Evolutionary conservation across 1,284 basidiomycete species (phyloP), one percentile per base, ranked within the genome.

Genomic region (Cutaneotrichosporon sp.): DNA sequence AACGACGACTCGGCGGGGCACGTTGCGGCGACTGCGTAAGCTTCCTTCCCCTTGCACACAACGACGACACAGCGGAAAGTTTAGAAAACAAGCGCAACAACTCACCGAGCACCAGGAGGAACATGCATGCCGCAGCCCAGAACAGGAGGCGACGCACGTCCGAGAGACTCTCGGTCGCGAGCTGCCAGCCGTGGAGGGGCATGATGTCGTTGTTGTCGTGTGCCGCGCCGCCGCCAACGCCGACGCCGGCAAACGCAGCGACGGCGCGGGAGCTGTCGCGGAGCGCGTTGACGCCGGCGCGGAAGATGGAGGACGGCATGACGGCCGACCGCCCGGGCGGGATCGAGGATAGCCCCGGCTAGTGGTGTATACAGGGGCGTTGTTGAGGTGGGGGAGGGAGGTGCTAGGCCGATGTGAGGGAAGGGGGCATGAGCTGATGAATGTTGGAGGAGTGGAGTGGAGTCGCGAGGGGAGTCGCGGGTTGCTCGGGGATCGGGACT

Each of bases 1-100:
- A 97, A 97, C 3, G 92, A 93, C 50, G 87, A 86, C 80, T 97
- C 93, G 59, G 88, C 87, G 18, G 95, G 95, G 77, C 95, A 97
- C 45, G 92, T 92, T 77, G 93, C 86, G 82, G 94, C 94, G 51
- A 94, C 95, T 95, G 77, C 14, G 51, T 20, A 54, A 42, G 38
- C 16, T 29, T 24, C 25, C 11, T 16, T 4, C 13, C 13, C 25
- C 33, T 13, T 36, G 33, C 24, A n/a, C 20, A 24, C n/a, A n/a
- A n/a, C n/a, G n/a, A n/a, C n/a, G n/a, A n/a, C n/a, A n/a, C 47
- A 50, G n/a, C 11, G 6, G 22, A 16, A 50, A 25, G 27, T n/a
- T 27, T n/a, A n/a, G n/a, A n/a, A n/a, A n/a, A n/a, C n/a, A n/a
- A n/a, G n/a, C n/a, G n/a, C n/a, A 5, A 1, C 22, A 2, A 71